phyloP scores from a whole-genome alignment of 805 yeast genomes.

The Starmerella asiatica region DNA sequence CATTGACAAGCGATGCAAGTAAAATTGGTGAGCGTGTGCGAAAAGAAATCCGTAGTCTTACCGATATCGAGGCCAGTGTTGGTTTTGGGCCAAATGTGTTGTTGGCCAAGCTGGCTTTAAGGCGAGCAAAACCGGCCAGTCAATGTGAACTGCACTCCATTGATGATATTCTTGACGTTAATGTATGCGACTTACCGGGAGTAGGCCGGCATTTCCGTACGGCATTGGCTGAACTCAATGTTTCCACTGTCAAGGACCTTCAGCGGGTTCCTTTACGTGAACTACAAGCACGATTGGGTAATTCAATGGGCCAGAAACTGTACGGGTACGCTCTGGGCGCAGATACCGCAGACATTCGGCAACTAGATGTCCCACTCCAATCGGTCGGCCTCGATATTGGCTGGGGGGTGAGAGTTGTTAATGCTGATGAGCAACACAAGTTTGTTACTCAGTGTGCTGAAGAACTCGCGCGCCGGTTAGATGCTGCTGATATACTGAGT shows the following conservation, averaged over 20 bases:
- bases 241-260: constrained; percentile 33
- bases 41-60: constrained; percentile 23
- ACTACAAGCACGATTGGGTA: constrained; percentile 45
- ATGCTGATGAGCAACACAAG: constrained; percentile 44
- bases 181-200: constrained; percentile 31
- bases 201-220: constrained; percentile 32
- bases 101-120: constrained; percentile 60
- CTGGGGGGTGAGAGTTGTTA: constrained; percentile 73
- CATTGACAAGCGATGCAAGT: constrained; percentile 18
- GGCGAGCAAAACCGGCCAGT: constrained; percentile 73
- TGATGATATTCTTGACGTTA: constrained; percentile 23
- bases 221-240: constrained; percentile 33
- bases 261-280: constrained; percentile 24
- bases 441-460: constrained; percentile 46
- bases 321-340: constrained; percentile 49
- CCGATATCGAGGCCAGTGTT: constrained; percentile 59
- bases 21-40: constrained; percentile 18
- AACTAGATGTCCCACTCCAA: constrained; percentile 39
- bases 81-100: constrained; percentile 68
- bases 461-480: constrained; percentile 47
- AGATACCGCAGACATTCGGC: constrained; percentile 41
- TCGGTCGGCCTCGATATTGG: constrained; percentile 79
- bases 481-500: constrained; percentile 30
- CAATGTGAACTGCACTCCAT: constrained; percentile 29
- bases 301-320: constrained; percentile 54